phyloP scores from a whole-genome alignment of 257 asterid genomes.

The Cordia subcordata region DNA sequence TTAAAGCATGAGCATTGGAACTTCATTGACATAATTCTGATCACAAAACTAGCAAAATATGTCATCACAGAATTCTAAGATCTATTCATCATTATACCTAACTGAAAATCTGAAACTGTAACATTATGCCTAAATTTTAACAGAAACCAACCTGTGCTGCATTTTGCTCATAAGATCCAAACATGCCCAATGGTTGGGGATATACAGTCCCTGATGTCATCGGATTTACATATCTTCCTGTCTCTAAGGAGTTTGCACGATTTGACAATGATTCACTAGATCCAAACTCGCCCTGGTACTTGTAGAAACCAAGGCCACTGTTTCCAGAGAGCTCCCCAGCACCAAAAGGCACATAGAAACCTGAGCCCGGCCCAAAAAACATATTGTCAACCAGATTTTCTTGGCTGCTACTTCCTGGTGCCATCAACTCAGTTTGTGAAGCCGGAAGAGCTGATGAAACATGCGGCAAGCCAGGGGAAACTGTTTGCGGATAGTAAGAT shows the following conservation, averaged over 20 bases:
- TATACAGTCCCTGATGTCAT: constrained; percentile 73
- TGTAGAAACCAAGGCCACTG: constrained; percentile 71
- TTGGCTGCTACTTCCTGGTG: constrained; percentile 69
- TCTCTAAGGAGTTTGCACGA: constrained; percentile 57
- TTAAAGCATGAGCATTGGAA: too few species aligned
- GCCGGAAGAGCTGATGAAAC: constrained; percentile 56
- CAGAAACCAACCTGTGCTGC: constrained; percentile 68
- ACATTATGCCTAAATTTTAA: background rate
- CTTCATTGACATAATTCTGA: too few species aligned
- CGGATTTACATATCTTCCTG: constrained; percentile 76
- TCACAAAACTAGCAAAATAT: too few species aligned
- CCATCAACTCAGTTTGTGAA: constrained; percentile 69
- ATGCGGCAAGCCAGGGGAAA: constrained; percentile 90
- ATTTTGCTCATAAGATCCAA: constrained; percentile 91
- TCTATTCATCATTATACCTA: too few species aligned
- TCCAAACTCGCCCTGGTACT: constrained; percentile 73
- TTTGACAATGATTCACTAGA: constrained; percentile 61
- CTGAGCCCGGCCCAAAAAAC: constrained; percentile 72
- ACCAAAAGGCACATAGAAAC: constrained; percentile 74
- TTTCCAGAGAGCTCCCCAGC: constrained; percentile 82
- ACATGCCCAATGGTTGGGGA: constrained; percentile 83
- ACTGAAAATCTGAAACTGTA: background rate
- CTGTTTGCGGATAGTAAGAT: constrained; percentile 62
- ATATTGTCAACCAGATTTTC: constrained; percentile 64
- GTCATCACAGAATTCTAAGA: too few species aligned